These are phyloP conservation scores for Malania oleifera DNA, from an alignment of 164 flowering plant genomes.

Conservation along the genomic window DNA sequence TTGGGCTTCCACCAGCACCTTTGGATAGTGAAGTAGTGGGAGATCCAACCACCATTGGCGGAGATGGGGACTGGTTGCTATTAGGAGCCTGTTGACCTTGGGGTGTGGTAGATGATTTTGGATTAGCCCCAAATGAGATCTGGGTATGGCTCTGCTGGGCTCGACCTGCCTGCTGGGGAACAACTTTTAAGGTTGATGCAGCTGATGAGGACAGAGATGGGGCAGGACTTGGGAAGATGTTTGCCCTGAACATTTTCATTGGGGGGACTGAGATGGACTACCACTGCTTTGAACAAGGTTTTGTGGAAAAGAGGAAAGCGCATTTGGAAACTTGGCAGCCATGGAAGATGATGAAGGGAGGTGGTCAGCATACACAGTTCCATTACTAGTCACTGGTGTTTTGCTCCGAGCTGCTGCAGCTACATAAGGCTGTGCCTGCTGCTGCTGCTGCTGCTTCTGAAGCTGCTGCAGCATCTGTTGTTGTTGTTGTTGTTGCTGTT, in stretches of 20 bases:
- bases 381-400: slow-evolving; percentile 41
- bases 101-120: slow-evolving; percentile 34
- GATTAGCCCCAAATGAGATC: slow-evolving; percentile 66
- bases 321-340: slow-evolving; percentile 56
- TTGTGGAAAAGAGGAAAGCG: slow-evolving; percentile 51
- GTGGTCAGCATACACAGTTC: slow-evolving; percentile 54
- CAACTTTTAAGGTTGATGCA: slow-evolving; percentile 47
- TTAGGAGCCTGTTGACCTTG: slow-evolving; percentile 41
- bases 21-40: slow-evolving; percentile 65
- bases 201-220: slow-evolving; percentile 33
- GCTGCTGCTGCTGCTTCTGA: slow-evolving; percentile 24
- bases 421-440: slow-evolving; percentile 31
- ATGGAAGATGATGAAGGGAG: slow-evolving; percentile 36
- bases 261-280: slow-evolving; percentile 59
- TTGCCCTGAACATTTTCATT: slow-evolving; percentile 67
- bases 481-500: slow-evolving; percentile 25
- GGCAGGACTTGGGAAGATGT: slow-evolving; percentile 37
- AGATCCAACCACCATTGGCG: slow-evolving; percentile 55
- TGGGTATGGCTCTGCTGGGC: slow-evolving; percentile 56
- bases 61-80: slow-evolving; percentile 45
- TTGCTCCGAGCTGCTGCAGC: slow-evolving; percentile 46
- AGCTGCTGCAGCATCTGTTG: slow-evolving; percentile 21
- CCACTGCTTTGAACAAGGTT: slow-evolving; percentile 45
- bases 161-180: slow-evolving; percentile 56
- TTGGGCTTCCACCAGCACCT: slow-evolving; percentile 74